Base-by-base conservation (phyloP, 352 stramenopile genomes). In the Thalassiosira ordinaria region DNA sequence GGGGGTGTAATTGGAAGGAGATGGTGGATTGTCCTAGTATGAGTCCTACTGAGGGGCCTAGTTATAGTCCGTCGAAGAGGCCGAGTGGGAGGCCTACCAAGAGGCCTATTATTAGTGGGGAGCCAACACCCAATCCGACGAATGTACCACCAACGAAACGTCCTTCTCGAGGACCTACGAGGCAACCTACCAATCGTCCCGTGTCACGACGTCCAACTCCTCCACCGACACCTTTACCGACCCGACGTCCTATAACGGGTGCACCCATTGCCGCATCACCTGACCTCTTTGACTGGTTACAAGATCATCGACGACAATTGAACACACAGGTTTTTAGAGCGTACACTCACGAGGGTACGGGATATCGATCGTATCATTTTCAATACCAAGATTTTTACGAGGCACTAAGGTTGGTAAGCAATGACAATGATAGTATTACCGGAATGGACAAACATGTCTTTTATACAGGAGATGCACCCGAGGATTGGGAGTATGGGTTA, bases 401-500 rank as follows among this genome's bases (percentile, higher is more conserved):
- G 2, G 55, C 55, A 3, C 22, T 76, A 9, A 26, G 22, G 1
- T 31, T 52, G 24, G 47, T 76, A 31, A 27, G 7, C 7, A 31
- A 44, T n/a, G 55, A 52, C 5, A 37, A 37, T 7, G 35, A 64
- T 47, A 46, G 31, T 2, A 49, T 56, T 35, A 39, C 44, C n/a
- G 13, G 49, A 29, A 52, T 57, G 29, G 60, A 67, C 2, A 61
- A 44, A 11, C 62, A 76, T 51, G 35, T 64, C 3, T 78, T 78
- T 53, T 78, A 78, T 44, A n/a, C 62, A 7, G 70, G 70, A 27
- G 60, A 78, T 31, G 20, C n/a, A 20, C 33, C 57, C 2, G 18
- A 71, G 1, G 59, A 44, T 22, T 59, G 39, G 11, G 60, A 60
- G 13, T 60, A 68, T 20, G 70, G 70, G 24, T 37, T 78, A 2